Evolutionary conservation across 257 asterid genomes (phyloP), one percentile per base, ranked within the genome.

Genomic region (Ilex asprella): DNA sequence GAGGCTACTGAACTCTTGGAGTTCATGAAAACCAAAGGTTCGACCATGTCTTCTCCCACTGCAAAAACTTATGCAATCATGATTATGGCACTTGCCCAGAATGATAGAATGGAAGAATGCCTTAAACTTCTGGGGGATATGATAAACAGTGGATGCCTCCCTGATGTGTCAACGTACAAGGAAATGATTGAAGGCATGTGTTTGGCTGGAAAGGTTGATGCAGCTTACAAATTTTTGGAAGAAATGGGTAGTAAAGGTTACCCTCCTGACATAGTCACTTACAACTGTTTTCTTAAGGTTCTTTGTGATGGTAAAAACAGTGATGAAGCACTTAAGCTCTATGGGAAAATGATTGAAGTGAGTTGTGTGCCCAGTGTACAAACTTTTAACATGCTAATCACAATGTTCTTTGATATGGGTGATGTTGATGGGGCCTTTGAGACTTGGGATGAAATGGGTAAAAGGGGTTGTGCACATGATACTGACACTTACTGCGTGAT

Each of bases 181-280:
- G 97, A 86, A 64, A 59, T 92, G 31, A 84, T 92, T 2, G 95
- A 92, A 69, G 97, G 91, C 47, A 79, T 92, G 89, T 82, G 81
- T 59, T 73, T 67, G 27, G 73, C 76, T 50, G 96, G 97, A 44
- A 87, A 92, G 71, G 69, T 76, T 2, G 94, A 84, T 56, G 89
- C 85, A 5, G 93, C 99, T 67, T 89, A 89, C 63, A 83, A 67
- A 44, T 75, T 89, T 62, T 68, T 92, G 77, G 93, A 92, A 58
- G 95, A 85, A 75, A 92, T 92, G 97, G 89, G 89, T 21, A 62
- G 60, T 46, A 78, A 75, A 13, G 96, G 97, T 31, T 92, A 86
- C 72, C 99, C 99, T 64, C 94, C 97, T 0, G 97, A 92, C 75
- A 84, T 92, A 29, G 95, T 92, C 52, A 86, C 96, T 5, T 87